Conservation (phyloP, 2,329 filamentous ascomycete species). For the Penicillium janthinellum region DNA sequence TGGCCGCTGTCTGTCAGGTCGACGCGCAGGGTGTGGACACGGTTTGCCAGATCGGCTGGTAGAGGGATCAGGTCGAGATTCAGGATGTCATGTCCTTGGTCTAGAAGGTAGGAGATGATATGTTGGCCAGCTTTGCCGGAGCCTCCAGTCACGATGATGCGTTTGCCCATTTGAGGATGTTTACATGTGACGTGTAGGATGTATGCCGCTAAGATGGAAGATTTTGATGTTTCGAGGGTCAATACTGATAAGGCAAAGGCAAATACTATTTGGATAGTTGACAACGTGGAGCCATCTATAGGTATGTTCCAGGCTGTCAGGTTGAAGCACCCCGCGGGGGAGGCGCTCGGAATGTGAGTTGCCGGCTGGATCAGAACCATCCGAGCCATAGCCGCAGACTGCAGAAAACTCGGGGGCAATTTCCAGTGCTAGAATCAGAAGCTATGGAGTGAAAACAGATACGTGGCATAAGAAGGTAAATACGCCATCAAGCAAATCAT, state of each 20-base stretch:
- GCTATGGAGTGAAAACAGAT: no score
- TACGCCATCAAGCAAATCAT: not conserved
- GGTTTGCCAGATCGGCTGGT: slow-evolving; percentile 36
- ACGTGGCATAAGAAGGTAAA: no score
- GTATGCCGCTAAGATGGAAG: not conserved
- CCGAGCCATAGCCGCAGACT: not conserved
- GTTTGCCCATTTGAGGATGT: slow-evolving; percentile 33
- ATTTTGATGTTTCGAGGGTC: not conserved
- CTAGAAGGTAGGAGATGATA: slow-evolving; percentile 56
- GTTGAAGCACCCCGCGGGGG: not conserved
- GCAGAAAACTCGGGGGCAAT: not conserved
- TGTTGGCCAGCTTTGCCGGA: slow-evolving; percentile 59
- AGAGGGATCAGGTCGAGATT: slow-evolving; percentile 58
- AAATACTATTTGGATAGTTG: not conserved
- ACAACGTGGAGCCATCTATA: not conserved
- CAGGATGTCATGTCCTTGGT: slow-evolving; percentile 54
- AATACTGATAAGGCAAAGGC: not conserved
- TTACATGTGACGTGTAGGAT: not conserved
- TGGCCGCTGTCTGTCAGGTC: slow-evolving; percentile 59
- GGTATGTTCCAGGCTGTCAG: not conserved
- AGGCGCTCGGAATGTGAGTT: slow-evolving; percentile 1
- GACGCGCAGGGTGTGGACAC: slow-evolving; percentile 57
- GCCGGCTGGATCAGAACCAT: not conserved
- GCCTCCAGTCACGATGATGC: slow-evolving; percentile 58
- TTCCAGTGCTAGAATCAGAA: no score